Conservation (phyloP, 768 basidiomycete genomes). For the Strobilomyces echinocephalus region DNA sequence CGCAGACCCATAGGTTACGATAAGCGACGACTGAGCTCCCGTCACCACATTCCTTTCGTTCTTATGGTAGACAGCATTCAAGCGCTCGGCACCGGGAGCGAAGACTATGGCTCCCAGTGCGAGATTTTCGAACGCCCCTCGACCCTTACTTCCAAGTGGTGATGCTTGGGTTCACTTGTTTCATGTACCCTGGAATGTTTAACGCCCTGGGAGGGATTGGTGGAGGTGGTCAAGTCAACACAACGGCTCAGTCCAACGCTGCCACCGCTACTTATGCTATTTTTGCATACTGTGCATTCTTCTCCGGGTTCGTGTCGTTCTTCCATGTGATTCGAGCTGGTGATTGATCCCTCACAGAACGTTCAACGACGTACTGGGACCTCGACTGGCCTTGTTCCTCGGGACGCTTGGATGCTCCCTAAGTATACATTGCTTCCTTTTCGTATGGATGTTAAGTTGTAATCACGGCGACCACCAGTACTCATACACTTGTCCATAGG, state of each 20-base stretch:
- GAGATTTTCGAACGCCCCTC: slow-evolving; percentile 42
- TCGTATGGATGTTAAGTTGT: slow-evolving; percentile 43
- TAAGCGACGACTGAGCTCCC: neutral
- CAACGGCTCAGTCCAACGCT: slow-evolving; percentile 62
- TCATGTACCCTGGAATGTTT: slow-evolving; percentile 66
- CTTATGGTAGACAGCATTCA: slow-evolving; percentile 17
- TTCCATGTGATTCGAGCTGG: neutral
- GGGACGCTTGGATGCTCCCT: slow-evolving; percentile 72
- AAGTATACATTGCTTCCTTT: slow-evolving; percentile 72
- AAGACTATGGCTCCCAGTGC: slow-evolving; percentile 25
- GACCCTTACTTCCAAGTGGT: slow-evolving; percentile 40
- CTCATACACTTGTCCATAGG: slow-evolving; percentile 34
- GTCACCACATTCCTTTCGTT: neutral
- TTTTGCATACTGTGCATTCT: slow-evolving; percentile 60
- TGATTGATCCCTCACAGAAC: slow-evolving; percentile 40
- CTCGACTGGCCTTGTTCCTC: slow-evolving; percentile 64
- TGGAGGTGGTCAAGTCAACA: slow-evolving; percentile 68
- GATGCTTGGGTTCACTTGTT: slow-evolving; percentile 64
- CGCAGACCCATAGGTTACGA: slow-evolving; percentile 14
- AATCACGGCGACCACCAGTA: neutral
- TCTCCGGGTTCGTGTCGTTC: slow-evolving; percentile 53
- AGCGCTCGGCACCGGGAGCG: slow-evolving; percentile 23
- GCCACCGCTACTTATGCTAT: slow-evolving; percentile 64
- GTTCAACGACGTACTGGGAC: slow-evolving; percentile 78
- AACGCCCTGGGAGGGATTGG: slow-evolving; percentile 79